Percentiles rank a stretch among this genome's conserved stretches.
Evolutionary conservation across 2,329 filamentous ascomycete genomes (phyloP).

Genomic region (Sclerotinia minor): DNA sequence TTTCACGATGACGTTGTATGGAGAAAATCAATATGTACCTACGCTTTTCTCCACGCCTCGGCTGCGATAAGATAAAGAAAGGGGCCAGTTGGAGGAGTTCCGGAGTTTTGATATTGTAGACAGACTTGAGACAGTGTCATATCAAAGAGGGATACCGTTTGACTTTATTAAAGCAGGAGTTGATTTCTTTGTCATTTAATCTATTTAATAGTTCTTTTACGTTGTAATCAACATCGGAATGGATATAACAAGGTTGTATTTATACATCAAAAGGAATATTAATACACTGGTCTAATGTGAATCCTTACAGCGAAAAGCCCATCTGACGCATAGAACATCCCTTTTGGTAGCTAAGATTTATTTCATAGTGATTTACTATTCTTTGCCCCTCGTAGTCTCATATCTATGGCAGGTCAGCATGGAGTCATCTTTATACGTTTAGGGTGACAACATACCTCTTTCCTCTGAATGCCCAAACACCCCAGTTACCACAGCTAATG

Average conservation of each 20-base stretch:
- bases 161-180: background rate
- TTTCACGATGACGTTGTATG: constrained; percentile 22
- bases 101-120: constrained; percentile 1
- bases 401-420: constrained; percentile 37
- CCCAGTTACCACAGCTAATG: constrained; percentile 94
- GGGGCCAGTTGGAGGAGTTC: constrained; percentile 34
- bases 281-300: background rate
- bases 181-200: constrained; percentile 7
- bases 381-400: constrained; percentile 39
- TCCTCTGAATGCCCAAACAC: constrained; percentile 93
- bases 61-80: constrained; percentile 25
- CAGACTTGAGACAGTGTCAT: background rate
- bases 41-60: constrained; percentile 11
- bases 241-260: background rate
- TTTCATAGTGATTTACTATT: constrained; percentile 19
- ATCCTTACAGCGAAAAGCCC: background rate
- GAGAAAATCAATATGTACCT: constrained; percentile 15
- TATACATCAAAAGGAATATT: constrained; percentile 8
- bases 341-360: background rate
- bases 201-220: constrained; percentile 2
- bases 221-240: background rate
- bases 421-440: background rate
- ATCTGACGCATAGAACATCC: background rate
- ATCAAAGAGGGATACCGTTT: background rate
- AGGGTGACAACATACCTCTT: constrained; percentile 68